phyloP scores from a whole-genome alignment of 371 early-diverging fungal genomes.

The Mucor irregularis region DNA sequence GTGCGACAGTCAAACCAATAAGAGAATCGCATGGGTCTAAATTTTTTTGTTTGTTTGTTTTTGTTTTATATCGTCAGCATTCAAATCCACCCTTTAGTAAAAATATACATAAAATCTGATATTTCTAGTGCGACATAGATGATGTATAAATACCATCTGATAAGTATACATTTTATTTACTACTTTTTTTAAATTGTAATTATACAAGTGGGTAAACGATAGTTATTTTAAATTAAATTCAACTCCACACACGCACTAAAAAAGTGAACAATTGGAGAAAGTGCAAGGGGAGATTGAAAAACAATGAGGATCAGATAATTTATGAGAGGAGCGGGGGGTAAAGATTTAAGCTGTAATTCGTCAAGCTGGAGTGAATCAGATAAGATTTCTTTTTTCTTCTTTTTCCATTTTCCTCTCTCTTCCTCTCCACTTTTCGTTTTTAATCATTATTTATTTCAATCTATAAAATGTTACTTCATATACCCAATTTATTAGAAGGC shows the following conservation, averaged over 20 bases:
- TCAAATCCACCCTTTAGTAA: too few relatives aligned
- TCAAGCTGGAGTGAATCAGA: conserved; percentile 1
- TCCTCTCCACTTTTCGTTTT: too few relatives aligned
- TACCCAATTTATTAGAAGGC: conserved; percentile 34
- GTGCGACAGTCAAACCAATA: too few relatives aligned
- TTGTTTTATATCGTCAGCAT: not conserved
- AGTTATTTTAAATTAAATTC: too few relatives aligned
- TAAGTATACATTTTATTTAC: too few relatives aligned
- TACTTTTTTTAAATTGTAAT: not conserved
- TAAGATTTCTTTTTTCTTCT: not conserved
- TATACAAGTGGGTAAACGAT: too few relatives aligned
- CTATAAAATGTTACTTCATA: conserved; percentile 5
- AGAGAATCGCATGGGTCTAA: too few relatives aligned
- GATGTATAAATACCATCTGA: not conserved
- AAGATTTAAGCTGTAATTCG: too few relatives aligned
- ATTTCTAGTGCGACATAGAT: not conserved
- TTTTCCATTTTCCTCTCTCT: not conserved
- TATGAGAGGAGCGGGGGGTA: not conserved
- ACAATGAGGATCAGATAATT: not conserved
- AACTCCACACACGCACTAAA: too few relatives aligned
- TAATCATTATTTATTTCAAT: not conserved
- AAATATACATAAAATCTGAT: too few relatives aligned
- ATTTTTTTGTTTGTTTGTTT: not conserved
- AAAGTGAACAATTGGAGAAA: too few relatives aligned
- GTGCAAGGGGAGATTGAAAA: too few relatives aligned